Evolutionary conservation across 2,329 filamentous ascomycete genomes (phyloP).

Genomic region (Cercospora citrullina): DNA sequence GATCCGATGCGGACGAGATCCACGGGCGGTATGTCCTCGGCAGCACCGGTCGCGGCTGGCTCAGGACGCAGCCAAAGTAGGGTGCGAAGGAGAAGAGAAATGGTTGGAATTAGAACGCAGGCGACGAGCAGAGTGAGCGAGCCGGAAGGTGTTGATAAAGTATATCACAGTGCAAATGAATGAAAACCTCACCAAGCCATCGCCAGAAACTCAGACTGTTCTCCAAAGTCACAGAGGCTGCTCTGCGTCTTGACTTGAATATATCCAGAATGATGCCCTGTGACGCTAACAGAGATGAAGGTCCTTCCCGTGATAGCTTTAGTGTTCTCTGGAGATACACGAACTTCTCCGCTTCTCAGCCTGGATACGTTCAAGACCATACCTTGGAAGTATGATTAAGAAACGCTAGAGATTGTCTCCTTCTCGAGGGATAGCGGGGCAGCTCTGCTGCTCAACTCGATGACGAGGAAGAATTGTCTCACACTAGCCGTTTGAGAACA

Average conservation of each 20-base stretch:
- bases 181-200: background rate
- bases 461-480: background rate
- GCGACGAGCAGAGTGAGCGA: background rate
- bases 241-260: background rate
- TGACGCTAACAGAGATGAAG: background rate
- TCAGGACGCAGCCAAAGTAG: background rate
- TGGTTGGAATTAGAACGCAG: background rate
- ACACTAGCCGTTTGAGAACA: background rate
- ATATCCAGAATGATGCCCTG: background rate
- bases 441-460: background rate
- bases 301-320: background rate
- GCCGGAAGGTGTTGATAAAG: background rate
- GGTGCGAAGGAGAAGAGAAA: background rate
- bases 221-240: background rate
- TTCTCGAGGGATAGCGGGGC: background rate
- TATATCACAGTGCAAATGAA: background rate
- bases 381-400: background rate
- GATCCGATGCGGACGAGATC: background rate
- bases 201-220: background rate
- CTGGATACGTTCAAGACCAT: background rate
- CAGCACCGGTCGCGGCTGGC: background rate
- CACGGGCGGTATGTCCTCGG: background rate
- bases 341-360: background rate
- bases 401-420: background rate
- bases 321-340: background rate